Percentiles rank a stretch among this genome's conserved stretches.
Evolutionary conservation across 768 basidiomycete genomes (phyloP).

Genomic region (Collybia nuda): DNA sequence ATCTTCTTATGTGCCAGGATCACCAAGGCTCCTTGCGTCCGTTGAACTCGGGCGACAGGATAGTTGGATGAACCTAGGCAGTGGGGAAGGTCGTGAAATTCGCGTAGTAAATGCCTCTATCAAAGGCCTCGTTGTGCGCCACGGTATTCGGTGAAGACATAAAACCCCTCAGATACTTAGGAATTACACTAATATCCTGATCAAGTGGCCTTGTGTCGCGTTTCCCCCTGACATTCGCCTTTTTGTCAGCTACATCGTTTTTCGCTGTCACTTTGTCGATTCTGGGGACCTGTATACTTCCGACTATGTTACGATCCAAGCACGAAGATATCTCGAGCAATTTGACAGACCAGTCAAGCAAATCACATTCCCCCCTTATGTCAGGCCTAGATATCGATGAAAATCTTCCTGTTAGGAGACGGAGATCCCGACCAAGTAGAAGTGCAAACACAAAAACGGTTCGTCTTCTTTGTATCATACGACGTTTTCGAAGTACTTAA

Average conservation of each 20-base stretch:
- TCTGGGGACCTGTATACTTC: slow-evolving; percentile 52
- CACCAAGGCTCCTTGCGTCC: slow-evolving; percentile 49
- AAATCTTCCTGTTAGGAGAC: slow-evolving; percentile 13
- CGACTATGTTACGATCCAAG: slow-evolving; percentile 32
- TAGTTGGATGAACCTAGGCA: slow-evolving; percentile 67
- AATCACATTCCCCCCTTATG: slow-evolving; percentile 2
- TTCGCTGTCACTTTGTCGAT: slow-evolving; percentile 44
- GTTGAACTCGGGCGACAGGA: slow-evolving; percentile 77
- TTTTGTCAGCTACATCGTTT: slow-evolving; percentile 46
- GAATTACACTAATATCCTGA: slow-evolving; percentile 1
- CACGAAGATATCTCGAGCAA: slow-evolving; percentile 8
- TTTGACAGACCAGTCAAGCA: slow-evolving; percentile 3
- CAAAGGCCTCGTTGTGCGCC: slow-evolving; percentile 60
- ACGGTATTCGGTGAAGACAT: slow-evolving; percentile 62
- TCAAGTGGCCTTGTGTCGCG: slow-evolving; percentile 66
- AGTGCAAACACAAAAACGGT: slow-evolving; percentile 20
- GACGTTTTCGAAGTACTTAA: slow-evolving; percentile 15
- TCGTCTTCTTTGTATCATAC: not conserved
- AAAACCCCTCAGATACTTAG: not conserved
- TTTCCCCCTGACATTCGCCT: slow-evolving; percentile 59
- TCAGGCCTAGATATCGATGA: slow-evolving; percentile 18
- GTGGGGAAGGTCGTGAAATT: slow-evolving; percentile 71
- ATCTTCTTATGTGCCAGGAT: slow-evolving; percentile 47
- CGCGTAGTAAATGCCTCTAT: slow-evolving; percentile 64
- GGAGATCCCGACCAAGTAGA: slow-evolving; percentile 23